Evolutionary conservation across 352 stramenopile species (phyloP), one percentile per base, ranked within the genome.

Genomic region (Pythium rishiriense): DNA sequence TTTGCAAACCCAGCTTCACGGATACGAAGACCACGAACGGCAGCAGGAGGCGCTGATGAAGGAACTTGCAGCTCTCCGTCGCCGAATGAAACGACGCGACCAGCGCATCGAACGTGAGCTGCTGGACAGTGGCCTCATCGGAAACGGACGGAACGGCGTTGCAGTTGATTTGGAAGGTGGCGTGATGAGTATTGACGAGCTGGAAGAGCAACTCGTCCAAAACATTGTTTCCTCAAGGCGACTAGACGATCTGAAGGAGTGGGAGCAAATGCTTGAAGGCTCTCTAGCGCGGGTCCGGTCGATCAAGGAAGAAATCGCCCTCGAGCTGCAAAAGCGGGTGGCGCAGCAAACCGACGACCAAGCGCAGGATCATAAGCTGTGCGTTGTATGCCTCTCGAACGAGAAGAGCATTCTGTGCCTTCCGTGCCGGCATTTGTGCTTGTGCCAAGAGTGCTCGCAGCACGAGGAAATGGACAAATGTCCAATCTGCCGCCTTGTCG

Each of bases 401-500:
- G 85, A 93, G 24, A 95, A 95, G 68, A 92, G 70, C 25, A 93
- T 95, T 53, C 57, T 95, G 56, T 95, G 87, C 46, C 58, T 95
- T 29, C 87, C 87, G 0, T 95, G 87, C 47, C 84, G 87, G 43
- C 87, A 95, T 46, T 61, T 95, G 49, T 95, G 87, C 54, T 69
- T 95, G 35, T 95, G 87, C 59, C 72, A 90, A 55, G 64, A 75
- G 12, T 95, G 87, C 62, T 90, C 87, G 6, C 50, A 68, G 50
- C 87, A 78, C 63, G 51, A 87, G 65, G 83, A 94, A 68, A 77
- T 95, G 37, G 64, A 73, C 39, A 91, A 87, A 58, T 95, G 87
- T 62, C 87, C 87, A 19, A 95, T 95, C 42, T 95, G 87, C 70
- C 83, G 87, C 22, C 63, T 93, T 12, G 78, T 84, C 33, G 90